These are phyloP conservation scores for Pseudovirgaria hyperparasitica DNA, from an alignment of 2,329 filamentous ascomycete species.

Conservation along the genomic window DNA sequence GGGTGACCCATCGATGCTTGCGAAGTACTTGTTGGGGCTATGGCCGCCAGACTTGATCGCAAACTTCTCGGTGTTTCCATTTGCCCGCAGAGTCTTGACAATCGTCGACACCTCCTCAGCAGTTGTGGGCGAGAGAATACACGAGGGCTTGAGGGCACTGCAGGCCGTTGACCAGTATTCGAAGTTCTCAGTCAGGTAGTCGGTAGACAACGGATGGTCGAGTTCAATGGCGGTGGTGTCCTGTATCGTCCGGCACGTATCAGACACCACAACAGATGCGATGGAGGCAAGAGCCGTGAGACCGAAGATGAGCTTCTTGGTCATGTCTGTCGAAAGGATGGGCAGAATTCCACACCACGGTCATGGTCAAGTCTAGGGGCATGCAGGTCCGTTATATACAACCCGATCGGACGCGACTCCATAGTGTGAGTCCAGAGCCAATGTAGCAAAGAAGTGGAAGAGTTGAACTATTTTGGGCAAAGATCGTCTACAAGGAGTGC, in stretches of 20 bases:
- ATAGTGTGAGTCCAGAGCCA: too few relatives aligned
- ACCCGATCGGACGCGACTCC: too few relatives aligned
- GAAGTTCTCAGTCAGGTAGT: slow-evolving; percentile 13
- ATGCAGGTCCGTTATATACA: too few relatives aligned
- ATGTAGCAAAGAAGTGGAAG: too few relatives aligned
- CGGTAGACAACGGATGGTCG: slow-evolving; percentile 5
- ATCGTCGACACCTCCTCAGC: slow-evolving; percentile 40
- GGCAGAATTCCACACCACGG: slow-evolving; percentile 38
- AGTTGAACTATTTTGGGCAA: too few relatives aligned
- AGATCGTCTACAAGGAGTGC: too few relatives aligned
- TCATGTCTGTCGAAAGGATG: slow-evolving; percentile 30
- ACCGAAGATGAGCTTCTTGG: too few relatives aligned
- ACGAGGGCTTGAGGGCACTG: slow-evolving; percentile 16
- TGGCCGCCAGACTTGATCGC: slow-evolving; percentile 42
- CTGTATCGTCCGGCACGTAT: slow-evolving; percentile 10
- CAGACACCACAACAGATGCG: slow-evolving; percentile 3
- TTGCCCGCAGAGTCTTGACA: slow-evolving; percentile 32
- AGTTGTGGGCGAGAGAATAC: slow-evolving; percentile 23
- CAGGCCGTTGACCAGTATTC: slow-evolving; percentile 21
- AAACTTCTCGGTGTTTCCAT: slow-evolving; percentile 30
- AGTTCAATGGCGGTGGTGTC: slow-evolving; percentile 6
- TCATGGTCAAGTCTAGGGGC: slow-evolving; percentile 44
- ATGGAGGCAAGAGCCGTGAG: slow-evolving; percentile 7
- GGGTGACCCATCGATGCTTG: slow-evolving; percentile 31
- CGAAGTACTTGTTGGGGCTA: slow-evolving; percentile 33